Percentiles rank a stretch among this genome's conserved stretches.
phyloP scores from a whole-genome alignment of 2,329 filamentous ascomycete species.

The Paecilomyces fulvus region DNA sequence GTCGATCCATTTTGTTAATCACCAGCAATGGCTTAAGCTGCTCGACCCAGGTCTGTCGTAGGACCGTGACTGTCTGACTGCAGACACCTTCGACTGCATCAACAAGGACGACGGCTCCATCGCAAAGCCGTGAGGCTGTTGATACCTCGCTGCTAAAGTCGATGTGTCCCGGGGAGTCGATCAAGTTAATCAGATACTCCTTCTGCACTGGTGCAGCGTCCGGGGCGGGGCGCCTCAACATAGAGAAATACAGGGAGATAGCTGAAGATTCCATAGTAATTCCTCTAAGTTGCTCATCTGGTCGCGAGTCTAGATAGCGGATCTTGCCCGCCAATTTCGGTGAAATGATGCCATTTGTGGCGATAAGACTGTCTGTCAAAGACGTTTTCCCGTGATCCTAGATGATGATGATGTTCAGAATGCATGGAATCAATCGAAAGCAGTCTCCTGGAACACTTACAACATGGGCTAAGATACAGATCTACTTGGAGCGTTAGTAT shows the following conservation, averaged over 20 bases:
- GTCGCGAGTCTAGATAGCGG: conserved; percentile 89
- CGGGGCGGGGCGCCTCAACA: conserved; percentile 65
- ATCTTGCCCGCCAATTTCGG: conserved; percentile 97
- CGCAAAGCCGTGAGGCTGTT: conserved; percentile 85
- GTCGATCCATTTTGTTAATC: conserved; percentile 96
- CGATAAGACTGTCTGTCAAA: conserved; percentile 87
- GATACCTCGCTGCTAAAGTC: conserved; percentile 98
- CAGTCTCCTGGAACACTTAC: conserved; percentile 36
- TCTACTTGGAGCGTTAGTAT: conserved; percentile 46
- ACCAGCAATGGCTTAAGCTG: conserved; percentile 90
- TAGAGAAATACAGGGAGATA: conserved; percentile 92
- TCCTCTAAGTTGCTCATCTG: conserved; percentile 88
- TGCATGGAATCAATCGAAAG: conserved; percentile 1
- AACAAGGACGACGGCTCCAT: conserved; percentile 87
- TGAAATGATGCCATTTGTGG: conserved; percentile 98
- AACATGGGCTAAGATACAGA: conserved; percentile 92
- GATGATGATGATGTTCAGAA: conserved; percentile 4
- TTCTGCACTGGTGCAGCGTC: conserved; percentile 63
- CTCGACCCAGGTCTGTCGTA: conserved; percentile 91
- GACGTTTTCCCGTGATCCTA: conserved; percentile 97
- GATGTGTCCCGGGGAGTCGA: conserved; percentile 96
- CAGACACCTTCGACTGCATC: conserved; percentile 97
- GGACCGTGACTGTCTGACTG: conserved; percentile 94
- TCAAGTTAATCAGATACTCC: conserved; percentile 93
- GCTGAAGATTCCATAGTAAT: conserved; percentile 99